A percentile compares a stretch with the other conserved stretches of the same genome.
Conservation (phyloP, 441 rosid species). For the Pelargonium citronellum region DNA sequence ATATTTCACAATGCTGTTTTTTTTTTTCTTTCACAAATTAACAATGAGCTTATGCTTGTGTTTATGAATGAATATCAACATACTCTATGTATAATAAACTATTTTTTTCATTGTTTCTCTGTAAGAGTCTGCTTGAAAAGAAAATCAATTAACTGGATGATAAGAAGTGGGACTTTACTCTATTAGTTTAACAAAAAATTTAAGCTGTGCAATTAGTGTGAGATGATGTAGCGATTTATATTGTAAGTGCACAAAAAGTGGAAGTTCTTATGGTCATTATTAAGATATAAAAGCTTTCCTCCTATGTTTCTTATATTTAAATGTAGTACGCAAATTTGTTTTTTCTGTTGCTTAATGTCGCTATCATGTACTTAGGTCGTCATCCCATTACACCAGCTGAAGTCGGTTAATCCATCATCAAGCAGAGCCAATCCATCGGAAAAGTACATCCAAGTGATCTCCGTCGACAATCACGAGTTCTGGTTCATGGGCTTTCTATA, state of each 20-base stretch:
- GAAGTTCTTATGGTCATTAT: too few relatives aligned
- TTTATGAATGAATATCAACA: neutral
- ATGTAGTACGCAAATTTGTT: neutral
- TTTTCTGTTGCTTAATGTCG: neutral
- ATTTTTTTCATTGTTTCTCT: neutral
- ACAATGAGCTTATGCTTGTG: neutral
- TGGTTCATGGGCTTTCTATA: constrained; percentile 86
- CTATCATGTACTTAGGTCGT: constrained; percentile 38
- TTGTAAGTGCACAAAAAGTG: too few relatives aligned
- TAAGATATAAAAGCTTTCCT: too few relatives aligned
- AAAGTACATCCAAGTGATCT: constrained; percentile 52
- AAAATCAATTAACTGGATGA: too few relatives aligned
- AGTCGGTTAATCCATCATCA: constrained; percentile 45
- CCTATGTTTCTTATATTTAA: too few relatives aligned
- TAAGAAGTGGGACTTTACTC: too few relatives aligned
- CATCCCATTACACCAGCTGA: constrained; percentile 51
- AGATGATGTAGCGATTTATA: too few relatives aligned
- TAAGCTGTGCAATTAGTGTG: too few relatives aligned
- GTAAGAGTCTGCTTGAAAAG: too few relatives aligned
- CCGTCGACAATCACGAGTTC: constrained; percentile 60
- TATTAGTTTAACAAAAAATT: too few relatives aligned
- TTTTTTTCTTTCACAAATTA: neutral
- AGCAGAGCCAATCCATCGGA: constrained; percentile 52
- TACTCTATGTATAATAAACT: neutral
- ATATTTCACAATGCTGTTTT: neutral